Evolutionary conservation across 2,329 filamentous ascomycete species (phyloP).

Genomic region (Didymosphaeria variabile): DNA sequence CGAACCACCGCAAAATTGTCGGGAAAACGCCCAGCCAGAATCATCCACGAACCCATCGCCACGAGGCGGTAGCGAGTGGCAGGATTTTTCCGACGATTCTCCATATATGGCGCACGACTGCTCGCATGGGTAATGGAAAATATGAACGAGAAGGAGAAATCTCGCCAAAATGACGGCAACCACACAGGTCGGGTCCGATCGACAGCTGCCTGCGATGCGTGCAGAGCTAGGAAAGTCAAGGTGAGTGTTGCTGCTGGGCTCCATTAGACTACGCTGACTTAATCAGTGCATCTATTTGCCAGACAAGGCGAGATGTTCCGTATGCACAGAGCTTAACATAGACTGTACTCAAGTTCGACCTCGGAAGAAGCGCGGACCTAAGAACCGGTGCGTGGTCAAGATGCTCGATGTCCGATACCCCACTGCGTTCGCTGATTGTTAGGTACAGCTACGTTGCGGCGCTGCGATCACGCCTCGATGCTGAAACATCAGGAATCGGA

Average conservation of each 20-base stretch:
- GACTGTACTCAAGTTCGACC: constrained; percentile 26
- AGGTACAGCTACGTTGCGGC: constrained; percentile 8
- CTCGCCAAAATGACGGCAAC: constrained; percentile 12
- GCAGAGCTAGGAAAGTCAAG: constrained; percentile 32
- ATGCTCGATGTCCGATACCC: not conserved
- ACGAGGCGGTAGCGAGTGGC: not conserved
- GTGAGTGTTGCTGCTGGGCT: constrained; percentile 14
- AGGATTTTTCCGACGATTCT: not conserved
- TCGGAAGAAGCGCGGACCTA: constrained; percentile 30
- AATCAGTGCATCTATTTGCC: constrained; percentile 19
- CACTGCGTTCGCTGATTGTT: not conserved
- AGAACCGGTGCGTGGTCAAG: constrained; percentile 26
- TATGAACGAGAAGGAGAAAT: constrained; percentile 8
- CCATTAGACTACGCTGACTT: not conserved
- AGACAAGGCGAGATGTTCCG: constrained; percentile 19
- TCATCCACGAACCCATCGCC: not conserved
- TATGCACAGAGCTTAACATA: constrained; percentile 25
- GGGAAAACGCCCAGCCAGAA: not conserved
- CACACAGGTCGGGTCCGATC: constrained; percentile 20
- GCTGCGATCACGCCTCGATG: constrained; percentile 17
- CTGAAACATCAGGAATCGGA: not conserved
- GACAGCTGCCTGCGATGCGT: constrained; percentile 32
- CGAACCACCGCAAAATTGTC: not conserved
- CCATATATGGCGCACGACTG: not conserved
- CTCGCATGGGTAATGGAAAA: constrained; percentile 1